A percentile compares a stretch with the other conserved stretches of the same genome.
These are phyloP conservation scores for Cystobasidium sp. DNA, from an alignment of 1,284 basidiomycete species.

Conservation along the genomic window DNA sequence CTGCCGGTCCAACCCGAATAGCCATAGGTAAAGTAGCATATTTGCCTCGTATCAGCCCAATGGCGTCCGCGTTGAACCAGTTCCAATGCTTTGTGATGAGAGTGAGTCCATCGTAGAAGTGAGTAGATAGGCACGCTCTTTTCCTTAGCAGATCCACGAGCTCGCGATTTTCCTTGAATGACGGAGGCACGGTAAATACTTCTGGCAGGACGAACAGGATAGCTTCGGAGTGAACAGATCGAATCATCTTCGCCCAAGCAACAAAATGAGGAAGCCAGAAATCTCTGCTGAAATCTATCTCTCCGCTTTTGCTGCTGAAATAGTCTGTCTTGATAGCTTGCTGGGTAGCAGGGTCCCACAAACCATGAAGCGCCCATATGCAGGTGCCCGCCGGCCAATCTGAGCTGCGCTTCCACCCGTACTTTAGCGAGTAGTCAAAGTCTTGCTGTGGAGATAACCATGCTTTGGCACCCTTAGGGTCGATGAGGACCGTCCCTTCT, in stretches of 20 bases:
- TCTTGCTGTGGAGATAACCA: constrained; percentile 50
- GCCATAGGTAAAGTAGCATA: constrained; percentile 67
- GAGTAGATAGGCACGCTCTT: constrained; percentile 77
- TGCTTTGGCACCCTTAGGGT: constrained; percentile 60
- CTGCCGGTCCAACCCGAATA: constrained; percentile 71
- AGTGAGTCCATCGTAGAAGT: constrained; percentile 92
- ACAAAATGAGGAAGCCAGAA: constrained; percentile 82
- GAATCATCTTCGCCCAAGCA: constrained; percentile 69
- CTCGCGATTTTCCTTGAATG: constrained; percentile 45
- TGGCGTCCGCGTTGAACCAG: constrained; percentile 80
- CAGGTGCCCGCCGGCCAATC: constrained; percentile 84
- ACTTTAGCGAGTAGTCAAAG: constrained; percentile 57
- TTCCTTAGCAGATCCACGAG: constrained; percentile 22
- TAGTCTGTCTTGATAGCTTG: constrained; percentile 76
- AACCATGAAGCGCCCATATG: constrained; percentile 86
- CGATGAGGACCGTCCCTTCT: constrained; percentile 74
- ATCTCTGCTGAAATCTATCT: constrained; percentile 74
- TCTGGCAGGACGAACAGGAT: constrained; percentile 92
- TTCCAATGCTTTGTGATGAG: constrained; percentile 64
- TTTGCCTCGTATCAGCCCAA: constrained; percentile 78
- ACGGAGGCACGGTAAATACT: constrained; percentile 70
- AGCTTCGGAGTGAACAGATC: constrained; percentile 75
- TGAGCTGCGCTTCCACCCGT: constrained; percentile 78
- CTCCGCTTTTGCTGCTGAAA: constrained; percentile 62
- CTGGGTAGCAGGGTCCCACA: constrained; percentile 79